Evolutionary conservation across 2,329 filamentous ascomycete genomes (phyloP), one percentile per base, ranked within the genome.

Genomic region (Blastomyces parvus): DNA sequence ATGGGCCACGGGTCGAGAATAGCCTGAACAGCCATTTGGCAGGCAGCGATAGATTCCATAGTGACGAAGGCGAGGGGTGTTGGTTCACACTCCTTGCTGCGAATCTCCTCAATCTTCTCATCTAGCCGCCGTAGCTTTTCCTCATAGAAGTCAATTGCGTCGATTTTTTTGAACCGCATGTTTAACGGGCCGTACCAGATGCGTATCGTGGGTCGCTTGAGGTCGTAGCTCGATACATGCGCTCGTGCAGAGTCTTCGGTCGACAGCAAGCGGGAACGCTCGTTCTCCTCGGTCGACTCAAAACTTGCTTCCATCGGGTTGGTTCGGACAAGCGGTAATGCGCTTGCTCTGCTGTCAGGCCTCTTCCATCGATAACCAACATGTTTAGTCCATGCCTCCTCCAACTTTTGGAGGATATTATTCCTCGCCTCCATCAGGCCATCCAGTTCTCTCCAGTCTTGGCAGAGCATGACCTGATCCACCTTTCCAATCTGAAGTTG

Each of bases 21-120:
- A 3, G 94, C 92, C 76, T 99, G 94, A 53, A 96, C 90, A 30
- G 92, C 90, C 91, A 97, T 96, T 78, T 99, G 94, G 67, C 84
- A 86, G 25, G 92, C 88, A 17, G 92, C 90, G 59, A 96, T 94
- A 3, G 91, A 94, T 77, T 97, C 90, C 91, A 99, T 95, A 0
- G 94, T 97, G 48, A 99, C 90, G 74, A 99, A 97, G 0, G 95
- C 95, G 65, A 95, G 83, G 59, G 93, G 88, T 0, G 87, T 92
- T 0, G 94, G 82, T 6, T 83, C 79, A 70, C 91, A 97, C 3
- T 88, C 83, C 73, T 90, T 89, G 70, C 86, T 85, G 36, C 94
- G 85, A 13, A 91, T 85, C 8, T 77, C 76, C 8, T 77, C 75
- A 60, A 99, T 90, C 67, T 86, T 83, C 59, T 90, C 88, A 68